Conservation (phyloP, 495 filamentous ascomycete species). For the Podospora pseudopauciseta region DNA sequence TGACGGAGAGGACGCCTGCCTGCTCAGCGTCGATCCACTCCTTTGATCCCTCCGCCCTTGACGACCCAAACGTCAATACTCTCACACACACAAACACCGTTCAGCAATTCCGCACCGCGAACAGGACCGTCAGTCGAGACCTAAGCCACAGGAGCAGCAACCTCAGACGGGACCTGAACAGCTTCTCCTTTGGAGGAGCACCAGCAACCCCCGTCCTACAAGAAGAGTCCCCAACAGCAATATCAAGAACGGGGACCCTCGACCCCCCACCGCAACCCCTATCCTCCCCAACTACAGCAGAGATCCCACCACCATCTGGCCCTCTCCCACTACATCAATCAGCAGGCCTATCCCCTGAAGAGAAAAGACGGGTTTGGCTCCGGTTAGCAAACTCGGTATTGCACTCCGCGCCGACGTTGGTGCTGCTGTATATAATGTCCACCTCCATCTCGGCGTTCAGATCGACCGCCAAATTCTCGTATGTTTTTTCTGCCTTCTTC, state of each 20-base stretch:
- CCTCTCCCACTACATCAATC: background rate
- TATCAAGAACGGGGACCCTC: background rate
- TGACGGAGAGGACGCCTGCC: conserved; percentile 28
- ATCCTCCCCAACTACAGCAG: background rate
- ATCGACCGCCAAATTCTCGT: conserved; percentile 11
- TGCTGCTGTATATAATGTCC: conserved; percentile 12
- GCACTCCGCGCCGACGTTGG: conserved; percentile 13
- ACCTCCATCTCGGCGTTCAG: conserved; percentile 16
- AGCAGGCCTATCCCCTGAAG: background rate
- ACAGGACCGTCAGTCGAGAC: background rate
- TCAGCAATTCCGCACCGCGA: background rate
- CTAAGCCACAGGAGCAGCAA: background rate
- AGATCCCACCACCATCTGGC: conserved; percentile 1
- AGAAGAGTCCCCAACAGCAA: background rate
- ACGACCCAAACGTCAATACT: background rate
- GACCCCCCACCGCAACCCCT: background rate
- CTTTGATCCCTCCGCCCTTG: conserved; percentile 1
- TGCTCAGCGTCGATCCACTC: conserved; percentile 21
- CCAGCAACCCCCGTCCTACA: background rate
- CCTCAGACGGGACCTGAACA: background rate
- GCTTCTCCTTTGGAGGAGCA: background rate
- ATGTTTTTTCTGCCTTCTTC: background rate
- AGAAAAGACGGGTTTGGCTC: conserved; percentile 1
- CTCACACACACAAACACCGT: background rate
- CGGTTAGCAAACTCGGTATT: conserved; percentile 12